Percentiles rank a stretch among this genome's conserved stretches.
Evolutionary conservation across 495 filamentous ascomycete species (phyloP).

Genomic region (Trichoderma orchidacearum): DNA sequence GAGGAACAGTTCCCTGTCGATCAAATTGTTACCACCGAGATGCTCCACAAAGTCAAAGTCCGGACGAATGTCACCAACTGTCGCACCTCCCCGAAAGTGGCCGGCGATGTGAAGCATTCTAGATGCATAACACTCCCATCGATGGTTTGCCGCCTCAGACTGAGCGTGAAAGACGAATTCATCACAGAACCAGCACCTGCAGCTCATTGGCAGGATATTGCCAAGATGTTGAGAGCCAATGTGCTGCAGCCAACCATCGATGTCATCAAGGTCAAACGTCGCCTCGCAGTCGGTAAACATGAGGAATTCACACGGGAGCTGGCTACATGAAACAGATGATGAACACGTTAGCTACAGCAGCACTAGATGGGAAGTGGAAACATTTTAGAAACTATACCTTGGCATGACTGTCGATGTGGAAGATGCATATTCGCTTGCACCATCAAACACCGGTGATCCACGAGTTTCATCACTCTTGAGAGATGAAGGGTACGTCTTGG

Average conservation of each 20-base stretch:
- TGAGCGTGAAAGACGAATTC: slow-evolving; percentile 10
- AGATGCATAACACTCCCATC: slow-evolving; percentile 1
- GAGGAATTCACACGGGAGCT: slow-evolving; percentile 29
- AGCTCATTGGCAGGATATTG: slow-evolving; percentile 15
- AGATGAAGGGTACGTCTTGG: neutral
- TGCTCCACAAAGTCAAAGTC: slow-evolving; percentile 25
- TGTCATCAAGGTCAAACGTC: slow-evolving; percentile 20
- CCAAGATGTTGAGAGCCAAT: slow-evolving; percentile 17
- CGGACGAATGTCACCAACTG: slow-evolving; percentile 16
- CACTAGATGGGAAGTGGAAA: neutral
- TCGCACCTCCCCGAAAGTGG: slow-evolving; percentile 17
- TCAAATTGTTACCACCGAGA: slow-evolving; percentile 7
- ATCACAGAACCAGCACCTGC: slow-evolving; percentile 37
- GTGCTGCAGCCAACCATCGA: slow-evolving; percentile 29
- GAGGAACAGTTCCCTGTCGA: neutral
- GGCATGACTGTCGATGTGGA: neutral
- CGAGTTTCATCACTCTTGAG: neutral
- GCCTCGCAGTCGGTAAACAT: slow-evolving; percentile 11
- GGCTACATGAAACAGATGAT: neutral
- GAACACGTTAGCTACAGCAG: neutral
- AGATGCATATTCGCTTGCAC: neutral
- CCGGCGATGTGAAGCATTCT: slow-evolving; percentile 27
- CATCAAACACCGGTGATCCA: neutral
- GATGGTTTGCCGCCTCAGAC: neutral
- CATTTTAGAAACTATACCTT: neutral